These are phyloP conservation scores for Termitomyces sp. DNA, from an alignment of 768 basidiomycete genomes.

Conservation along the genomic window DNA sequence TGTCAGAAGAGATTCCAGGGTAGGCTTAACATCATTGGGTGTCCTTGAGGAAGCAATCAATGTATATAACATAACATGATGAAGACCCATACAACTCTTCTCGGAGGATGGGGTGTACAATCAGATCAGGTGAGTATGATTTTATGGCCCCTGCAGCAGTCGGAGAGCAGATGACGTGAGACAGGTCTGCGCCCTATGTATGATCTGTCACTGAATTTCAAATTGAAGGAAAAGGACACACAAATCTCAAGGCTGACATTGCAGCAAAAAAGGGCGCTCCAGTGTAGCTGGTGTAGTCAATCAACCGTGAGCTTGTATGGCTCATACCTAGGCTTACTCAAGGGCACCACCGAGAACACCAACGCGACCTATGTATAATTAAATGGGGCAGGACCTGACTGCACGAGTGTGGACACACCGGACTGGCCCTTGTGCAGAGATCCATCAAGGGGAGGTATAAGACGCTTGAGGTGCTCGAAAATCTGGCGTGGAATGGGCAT, in stretches of 20 bases:
- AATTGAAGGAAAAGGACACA: conserved; percentile 26
- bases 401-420: conserved; percentile 36
- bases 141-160: conserved; percentile 92
- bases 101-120: conserved; percentile 89
- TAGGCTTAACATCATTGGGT: conserved; percentile 38
- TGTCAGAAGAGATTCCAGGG: conserved; percentile 64
- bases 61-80: not conserved
- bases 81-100: conserved; percentile 49
- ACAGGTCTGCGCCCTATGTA: conserved; percentile 81
- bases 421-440: conserved; percentile 94
- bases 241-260: conserved; percentile 84
- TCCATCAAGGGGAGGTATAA: conserved; percentile 89
- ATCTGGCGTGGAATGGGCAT: conserved; percentile 64
- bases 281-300: conserved; percentile 61
- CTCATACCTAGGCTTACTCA: conserved; percentile 55
- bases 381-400: not conserved
- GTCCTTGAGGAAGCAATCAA: conserved; percentile 31
- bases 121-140: conserved; percentile 93
- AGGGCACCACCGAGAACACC: conserved; percentile 91
- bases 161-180: conserved; percentile 96
- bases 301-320: not conserved
- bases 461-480: conserved; percentile 65
- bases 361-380: conserved; percentile 57
- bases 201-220: not conserved
- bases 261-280: conserved; percentile 97